A percentile compares a stretch with the other conserved stretches of the same genome.
Conservation (phyloP, 345 rosid species). For the Aquilaria malaccensis region DNA sequence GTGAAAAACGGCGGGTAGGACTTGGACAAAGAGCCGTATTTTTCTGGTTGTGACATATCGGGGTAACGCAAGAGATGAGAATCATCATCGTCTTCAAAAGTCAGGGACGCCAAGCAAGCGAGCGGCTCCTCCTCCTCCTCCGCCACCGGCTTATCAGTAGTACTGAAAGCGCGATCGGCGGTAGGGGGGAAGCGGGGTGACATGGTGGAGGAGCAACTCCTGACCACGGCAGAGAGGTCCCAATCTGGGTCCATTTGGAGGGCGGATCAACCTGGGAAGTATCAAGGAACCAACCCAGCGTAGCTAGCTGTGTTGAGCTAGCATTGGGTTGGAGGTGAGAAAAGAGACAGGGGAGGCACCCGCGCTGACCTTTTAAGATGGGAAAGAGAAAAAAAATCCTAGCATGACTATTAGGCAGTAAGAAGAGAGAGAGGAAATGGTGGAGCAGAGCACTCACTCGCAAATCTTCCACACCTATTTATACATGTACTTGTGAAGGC, state of each 20-base stretch:
- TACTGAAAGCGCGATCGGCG: neutral
- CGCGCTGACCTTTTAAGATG: constrained; percentile 15
- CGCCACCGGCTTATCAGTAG: neutral
- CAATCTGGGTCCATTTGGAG: constrained; percentile 46
- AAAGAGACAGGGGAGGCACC: constrained; percentile 18
- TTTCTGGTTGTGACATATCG: constrained; percentile 10
- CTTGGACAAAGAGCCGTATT: constrained; percentile 32
- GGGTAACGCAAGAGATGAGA: constrained; percentile 15
- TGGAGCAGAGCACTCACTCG: constrained; percentile 45
- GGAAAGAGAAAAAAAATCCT: constrained; percentile 5
- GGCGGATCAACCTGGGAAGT: constrained; percentile 18
- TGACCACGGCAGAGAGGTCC: constrained; percentile 82
- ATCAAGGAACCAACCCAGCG: constrained; percentile 7
- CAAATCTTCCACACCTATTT: constrained; percentile 24
- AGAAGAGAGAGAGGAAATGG: constrained; percentile 33
- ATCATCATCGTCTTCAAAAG: constrained; percentile 29
- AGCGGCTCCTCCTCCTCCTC: constrained; percentile 18
- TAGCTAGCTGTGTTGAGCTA: neutral
- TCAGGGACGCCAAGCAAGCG: constrained; percentile 29
- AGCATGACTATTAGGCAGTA: neutral
- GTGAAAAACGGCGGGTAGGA: constrained; percentile 47
- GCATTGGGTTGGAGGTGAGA: constrained; percentile 14
- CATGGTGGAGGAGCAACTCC: constrained; percentile 42
- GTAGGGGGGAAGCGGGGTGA: neutral
- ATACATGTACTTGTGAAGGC: constrained; percentile 19